Evolutionary conservation across 495 filamentous ascomycete genomes (phyloP), one percentile per base, ranked within the genome.

Genomic region (Jackrogersella minutella): DNA sequence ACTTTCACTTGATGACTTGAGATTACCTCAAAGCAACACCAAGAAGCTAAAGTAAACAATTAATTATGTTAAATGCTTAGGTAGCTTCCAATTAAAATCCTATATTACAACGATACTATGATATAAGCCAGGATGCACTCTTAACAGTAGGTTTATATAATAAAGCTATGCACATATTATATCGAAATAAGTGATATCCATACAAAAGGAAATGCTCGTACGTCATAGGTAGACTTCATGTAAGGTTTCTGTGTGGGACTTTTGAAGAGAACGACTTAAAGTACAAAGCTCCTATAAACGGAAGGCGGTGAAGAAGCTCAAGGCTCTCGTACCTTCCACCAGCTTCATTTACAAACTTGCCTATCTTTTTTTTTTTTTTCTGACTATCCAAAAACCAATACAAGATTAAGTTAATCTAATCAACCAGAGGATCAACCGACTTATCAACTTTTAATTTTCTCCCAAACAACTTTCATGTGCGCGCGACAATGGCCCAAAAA

Each of bases 401-500:
- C 44, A 21, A 43, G 16, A 1, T n/a, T 11, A 22, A 40, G 6
- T 19, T 43, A 19, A 24, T 51, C 13, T n/a, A 16, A 22, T 31
- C 17, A 11, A 43, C 24, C 24, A 8, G 22, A 6, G 19, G 2
- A 17, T 16, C 31, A n/a, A 33, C 5, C 13, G 5, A 17, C 11
- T 33, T 26, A 58, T n/a, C n/a, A 10, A 58, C 3, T 3, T n/a
- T 26, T 19, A 11, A 39, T 31, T 10, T 14, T 46, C 47, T 21
- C 14, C 17, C 21, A 28, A 46, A 62, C 4, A 30, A 37, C 19
- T 37, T n/a, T n/a, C 43, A 37, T 13, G 34, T 21, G 9, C 39
- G 14, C 8, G 55, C 40, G 33, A 73, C 66, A 60, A 97, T 96
- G 92, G 82, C 91, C 31, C 86, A 90, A 71, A 97, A 96, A 81